Conservation (phyloP, 1,139 yeast genomes). For the Suhomyces anneliseae region DNA sequence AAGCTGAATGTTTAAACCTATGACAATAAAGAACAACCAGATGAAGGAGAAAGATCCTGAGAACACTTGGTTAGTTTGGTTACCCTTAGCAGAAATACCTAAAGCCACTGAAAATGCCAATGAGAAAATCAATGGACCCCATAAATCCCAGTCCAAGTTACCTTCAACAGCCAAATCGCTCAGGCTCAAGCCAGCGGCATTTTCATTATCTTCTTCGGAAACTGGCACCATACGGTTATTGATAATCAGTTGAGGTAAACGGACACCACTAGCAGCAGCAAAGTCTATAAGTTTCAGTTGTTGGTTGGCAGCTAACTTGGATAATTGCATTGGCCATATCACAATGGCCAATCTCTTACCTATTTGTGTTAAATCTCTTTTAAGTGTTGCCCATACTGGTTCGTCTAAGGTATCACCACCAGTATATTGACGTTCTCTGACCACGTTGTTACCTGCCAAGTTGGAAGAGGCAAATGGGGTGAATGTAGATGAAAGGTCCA, state of each 20-base stretch:
- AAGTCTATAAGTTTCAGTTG: conserved; percentile 44
- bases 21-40: conserved; percentile 58
- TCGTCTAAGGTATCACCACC: conserved; percentile 89
- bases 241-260: conserved; percentile 40
- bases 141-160: conserved; percentile 75
- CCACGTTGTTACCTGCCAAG: conserved; percentile 49
- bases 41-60: conserved; percentile 46
- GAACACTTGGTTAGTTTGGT: conserved; percentile 49
- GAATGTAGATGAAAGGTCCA: conserved; percentile 42
- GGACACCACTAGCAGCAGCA: conserved; percentile 47
- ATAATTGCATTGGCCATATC: conserved; percentile 65
- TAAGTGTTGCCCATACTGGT: conserved; percentile 68
- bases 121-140: conserved; percentile 86
- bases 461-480: conserved; percentile 34
- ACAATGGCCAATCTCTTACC: conserved; percentile 66
- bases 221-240: conserved; percentile 32
- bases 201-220: conserved; percentile 28
- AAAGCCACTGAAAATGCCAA: conserved; percentile 59
- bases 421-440: conserved; percentile 69
- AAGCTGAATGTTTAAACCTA: conserved; percentile 71
- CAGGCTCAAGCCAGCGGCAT: conserved; percentile 9
- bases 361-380: conserved; percentile 66
- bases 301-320: conserved; percentile 44
- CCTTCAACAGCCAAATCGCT: conserved; percentile 21
- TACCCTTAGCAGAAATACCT: conserved; percentile 42